Evolutionary conservation across 108 stramenopile species (phyloP).

Genomic region (Pelagomonas calceolata): DNA sequence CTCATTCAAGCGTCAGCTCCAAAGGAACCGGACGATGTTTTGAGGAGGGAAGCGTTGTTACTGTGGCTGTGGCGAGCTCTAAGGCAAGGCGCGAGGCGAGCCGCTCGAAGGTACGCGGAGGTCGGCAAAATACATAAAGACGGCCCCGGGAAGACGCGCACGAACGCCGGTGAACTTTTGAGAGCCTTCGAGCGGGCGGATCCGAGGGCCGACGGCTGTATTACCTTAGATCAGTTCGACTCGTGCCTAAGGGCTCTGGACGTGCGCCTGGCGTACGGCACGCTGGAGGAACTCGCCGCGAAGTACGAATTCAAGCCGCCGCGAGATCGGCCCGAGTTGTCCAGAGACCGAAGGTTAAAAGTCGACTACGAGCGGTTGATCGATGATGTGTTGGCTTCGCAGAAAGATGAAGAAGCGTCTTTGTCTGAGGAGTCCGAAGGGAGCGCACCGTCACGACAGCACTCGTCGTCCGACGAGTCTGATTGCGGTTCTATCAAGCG

Average conservation of each 20-base stretch:
- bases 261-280: not conserved
- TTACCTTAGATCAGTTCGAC: not conserved
- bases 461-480: too few relatives aligned
- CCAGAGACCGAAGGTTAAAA: not conserved
- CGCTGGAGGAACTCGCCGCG: not conserved
- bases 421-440: not conserved
- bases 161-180: not conserved
- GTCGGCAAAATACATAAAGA: not conserved
- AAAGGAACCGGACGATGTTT: too few relatives aligned
- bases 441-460: too few relatives aligned
- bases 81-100: not conserved
- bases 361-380: not conserved
- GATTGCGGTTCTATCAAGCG: too few relatives aligned
- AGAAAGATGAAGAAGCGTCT: not conserved
- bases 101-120: not conserved
- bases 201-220: not conserved
- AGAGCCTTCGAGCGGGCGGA: not conserved
- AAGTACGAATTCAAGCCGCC: not conserved
- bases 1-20: too few relatives aligned
- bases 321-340: too few relatives aligned
- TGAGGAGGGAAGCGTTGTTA: not conserved
- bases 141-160: not conserved
- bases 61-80: not conserved
- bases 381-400: not conserved
- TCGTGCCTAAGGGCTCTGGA: not conserved